Base-by-base conservation (phyloP, 2,329 filamentous ascomycete genomes). In the Metarhizium rileyi region DNA sequence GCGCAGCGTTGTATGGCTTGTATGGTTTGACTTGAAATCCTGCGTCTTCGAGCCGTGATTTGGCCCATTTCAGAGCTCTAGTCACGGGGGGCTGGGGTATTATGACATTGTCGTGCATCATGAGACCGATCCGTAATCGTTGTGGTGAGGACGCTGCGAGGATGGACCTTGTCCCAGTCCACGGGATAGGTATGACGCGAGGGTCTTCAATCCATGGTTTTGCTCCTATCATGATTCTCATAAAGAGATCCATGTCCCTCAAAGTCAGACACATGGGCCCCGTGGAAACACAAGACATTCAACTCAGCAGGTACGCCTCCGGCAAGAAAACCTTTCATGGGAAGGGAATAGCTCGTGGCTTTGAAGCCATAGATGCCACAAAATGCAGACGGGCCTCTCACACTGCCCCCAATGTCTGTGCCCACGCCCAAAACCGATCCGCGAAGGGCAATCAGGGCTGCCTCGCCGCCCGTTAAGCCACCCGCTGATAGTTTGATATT, bases 401-500 rank as follows among this genome's bases (percentile, higher is more conserved):
- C 57, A 35, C 64, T 66, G 2, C 67, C 66, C 5, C 62, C 68
- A 44, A 70, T 66, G 7, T 71, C 68, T 2, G 63, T 65, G 2
- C 69, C 69, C 6, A 71, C 50, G 0, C 67, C 68, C 0, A 71
- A 44, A 0, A 66, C 53, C 1, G 66, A 69, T 1, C 69, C 69
- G 3, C 64, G 55, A 38, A 71, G 60, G 3, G 66, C 66, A 0
- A 71, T 46, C 2, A 72, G 52, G 4, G 70, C 66, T 0, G 59
- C 66, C 45, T 70, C 67, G 5, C 84, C 84, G 7, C 83, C 83
- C 0, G 77, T 78, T 2, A 74, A 78, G 1, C 84, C 83, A 3
- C 84, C 84, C 0, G 80, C 73, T 0, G 77, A 80, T 18, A 81
- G 69, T 14, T 70, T 66, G 4, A 76, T 71, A 49, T 83, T 83